A percentile compares a stretch with the other conserved stretches of the same genome.
These are phyloP conservation scores for Sarocladium brachiariae DNA, from an alignment of 2,329 filamentous ascomycete species.

Conservation along the genomic window DNA sequence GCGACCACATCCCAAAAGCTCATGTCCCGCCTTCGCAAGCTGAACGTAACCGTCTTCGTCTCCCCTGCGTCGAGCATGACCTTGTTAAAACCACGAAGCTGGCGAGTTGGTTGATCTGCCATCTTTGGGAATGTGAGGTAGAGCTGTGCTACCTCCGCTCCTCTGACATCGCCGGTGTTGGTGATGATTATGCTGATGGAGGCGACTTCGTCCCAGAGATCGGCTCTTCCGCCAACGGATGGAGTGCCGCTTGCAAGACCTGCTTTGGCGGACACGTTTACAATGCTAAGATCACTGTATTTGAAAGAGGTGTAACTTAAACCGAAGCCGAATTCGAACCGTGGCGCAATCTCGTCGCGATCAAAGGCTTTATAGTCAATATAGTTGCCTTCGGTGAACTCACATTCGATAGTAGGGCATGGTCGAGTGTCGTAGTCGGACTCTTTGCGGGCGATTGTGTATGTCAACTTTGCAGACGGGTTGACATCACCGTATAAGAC, in stretches of 20 bases:
- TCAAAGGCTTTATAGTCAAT: slow-evolving; percentile 64
- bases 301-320: slow-evolving; percentile 61
- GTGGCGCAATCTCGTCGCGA: slow-evolving; percentile 47
- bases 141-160: slow-evolving; percentile 28
- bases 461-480: slow-evolving; percentile 63
- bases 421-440: slow-evolving; percentile 44
- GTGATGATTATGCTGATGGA: slow-evolving; percentile 29
- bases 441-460: slow-evolving; percentile 57
- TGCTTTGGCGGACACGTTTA: slow-evolving; percentile 15
- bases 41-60: slow-evolving; percentile 41
- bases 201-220: slow-evolving; percentile 46
- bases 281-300: slow-evolving; percentile 31
- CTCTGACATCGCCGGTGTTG: slow-evolving; percentile 36
- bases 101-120: slow-evolving; percentile 49
- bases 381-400: slow-evolving; percentile 57
- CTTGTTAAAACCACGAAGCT: slow-evolving; percentile 60
- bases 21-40: slow-evolving; percentile 53
- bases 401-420: slow-evolving; percentile 39
- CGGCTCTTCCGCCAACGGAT: slow-evolving; percentile 47
- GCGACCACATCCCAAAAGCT: slow-evolving; percentile 57
- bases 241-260: slow-evolving; percentile 22
- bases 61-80: slow-evolving; percentile 43
- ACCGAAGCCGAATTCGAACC: slow-evolving; percentile 62
- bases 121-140: slow-evolving; percentile 27
- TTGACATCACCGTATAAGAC: slow-evolving; percentile 62